Base-by-base conservation (phyloP, 2,329 filamentous ascomycete species). In the Paracoccidioides lutzii region DNA sequence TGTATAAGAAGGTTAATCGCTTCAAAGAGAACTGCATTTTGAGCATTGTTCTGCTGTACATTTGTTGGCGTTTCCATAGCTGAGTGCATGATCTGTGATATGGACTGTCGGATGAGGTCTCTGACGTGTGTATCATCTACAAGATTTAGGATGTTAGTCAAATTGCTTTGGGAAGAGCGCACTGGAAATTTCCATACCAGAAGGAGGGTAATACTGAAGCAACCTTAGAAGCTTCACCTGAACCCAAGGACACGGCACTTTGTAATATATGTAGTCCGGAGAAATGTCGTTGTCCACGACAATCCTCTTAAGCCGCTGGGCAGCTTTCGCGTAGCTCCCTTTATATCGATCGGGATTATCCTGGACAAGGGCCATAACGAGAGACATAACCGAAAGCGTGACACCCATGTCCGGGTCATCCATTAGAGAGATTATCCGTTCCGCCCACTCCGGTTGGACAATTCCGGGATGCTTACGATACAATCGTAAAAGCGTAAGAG, bases 1-100 rank as follows among this genome's bases (percentile, higher is more conserved):
- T 98, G 93, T 62, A 98, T 98, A 63, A 96, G 93, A 46, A 98
- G 81, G 68, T 98, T 96, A 71, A 98, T 98, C 30, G 93, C 94
- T 75, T 98, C 93, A 66, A 98, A 98, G 1, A 98, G 78, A 12
- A 98, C 90, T 0, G 93, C 93, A 66, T 98, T 98, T 67, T 97
- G 93, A 0, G 93, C 93, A 68, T 98, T 98, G 71, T 98, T 98
- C 69, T 98, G 93, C 72, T 98, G 93, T 14, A 98, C 93, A 65
- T 98, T 98, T 75, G 97, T 98, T 54, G 89, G 93, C 67, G 88
- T 84, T 67, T 97, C 91, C 77, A 95, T 84, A 1, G 93, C 91
- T 41, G 88, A 78, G 65, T 96, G 89, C 68, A 98, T 78, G 48
- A 97, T 95, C 69, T 86, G 89, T 68, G 94, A 88, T 50, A 98